Evolutionary conservation across 257 asterid species (phyloP).

Genomic region (Cordia subcordata): DNA sequence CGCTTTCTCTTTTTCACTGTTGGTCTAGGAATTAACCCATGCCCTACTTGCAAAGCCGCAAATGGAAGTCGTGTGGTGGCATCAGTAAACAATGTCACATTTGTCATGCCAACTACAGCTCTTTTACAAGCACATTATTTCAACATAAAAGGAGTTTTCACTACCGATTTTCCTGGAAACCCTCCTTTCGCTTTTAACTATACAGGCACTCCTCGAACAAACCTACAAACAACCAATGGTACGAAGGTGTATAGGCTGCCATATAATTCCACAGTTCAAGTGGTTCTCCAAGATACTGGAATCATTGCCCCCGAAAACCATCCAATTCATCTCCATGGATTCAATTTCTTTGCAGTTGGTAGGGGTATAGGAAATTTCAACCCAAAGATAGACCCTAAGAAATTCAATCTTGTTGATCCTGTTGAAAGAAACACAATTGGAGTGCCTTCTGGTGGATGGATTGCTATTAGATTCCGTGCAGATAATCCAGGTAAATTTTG

Average conservation of each 20-base stretch:
- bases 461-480: slow-evolving; percentile 75
- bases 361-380: slow-evolving; percentile 67
- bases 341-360: slow-evolving; percentile 79
- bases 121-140: slow-evolving; percentile 67
- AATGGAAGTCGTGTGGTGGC: slow-evolving; percentile 78
- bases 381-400: slow-evolving; percentile 50
- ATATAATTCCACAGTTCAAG: slow-evolving; percentile 64
- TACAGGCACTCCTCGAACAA: slow-evolving; percentile 51
- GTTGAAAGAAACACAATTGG: slow-evolving; percentile 90
- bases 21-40: slow-evolving; percentile 74
- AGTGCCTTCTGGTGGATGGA: slow-evolving; percentile 97
- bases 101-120: slow-evolving; percentile 78
- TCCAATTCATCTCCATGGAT: slow-evolving; percentile 87
- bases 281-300: slow-evolving; percentile 83
- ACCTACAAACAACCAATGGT: slow-evolving; percentile 46
- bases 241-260: slow-evolving; percentile 61
- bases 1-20: slow-evolving; percentile 62
- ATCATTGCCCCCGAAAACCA: slow-evolving; percentile 78
- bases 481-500: slow-evolving; percentile 86
- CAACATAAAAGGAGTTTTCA: slow-evolving; percentile 61
- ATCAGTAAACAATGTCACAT: slow-evolving; percentile 66
- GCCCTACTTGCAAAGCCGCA: slow-evolving; percentile 62
- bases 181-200: slow-evolving; percentile 56
- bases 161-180: slow-evolving; percentile 73
- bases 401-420: slow-evolving; percentile 76